Conservation (phyloP, 1,284 basidiomycete species). For the Moesziomyces sp. region DNA sequence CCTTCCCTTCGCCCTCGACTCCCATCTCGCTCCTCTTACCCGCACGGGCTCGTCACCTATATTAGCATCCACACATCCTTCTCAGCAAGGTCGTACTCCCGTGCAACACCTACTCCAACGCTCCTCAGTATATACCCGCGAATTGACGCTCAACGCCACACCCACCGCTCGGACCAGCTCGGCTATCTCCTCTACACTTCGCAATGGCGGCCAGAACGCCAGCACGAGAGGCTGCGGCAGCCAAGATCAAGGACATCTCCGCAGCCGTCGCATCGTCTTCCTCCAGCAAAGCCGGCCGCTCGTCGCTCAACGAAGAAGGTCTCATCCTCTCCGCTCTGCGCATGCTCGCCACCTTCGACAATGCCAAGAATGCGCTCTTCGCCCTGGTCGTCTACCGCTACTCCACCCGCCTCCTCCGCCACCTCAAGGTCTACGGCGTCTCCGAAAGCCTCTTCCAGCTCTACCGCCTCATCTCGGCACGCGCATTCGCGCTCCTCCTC, state of each 20-base stretch:
- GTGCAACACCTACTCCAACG: too few relatives aligned
- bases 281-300: neutral
- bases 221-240: slow-evolving; percentile 69
- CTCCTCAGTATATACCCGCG: too few relatives aligned
- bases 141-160: too few relatives aligned
- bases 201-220: slow-evolving; percentile 37
- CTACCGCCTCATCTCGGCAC: slow-evolving; percentile 45
- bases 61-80: too few relatives aligned
- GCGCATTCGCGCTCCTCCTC: slow-evolving; percentile 51
- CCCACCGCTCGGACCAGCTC: too few relatives aligned
- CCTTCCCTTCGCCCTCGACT: too few relatives aligned
- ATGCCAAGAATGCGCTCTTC: slow-evolving; percentile 58
- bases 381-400: slow-evolving; percentile 51
- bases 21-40: too few relatives aligned
- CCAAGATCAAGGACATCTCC: slow-evolving; percentile 30
- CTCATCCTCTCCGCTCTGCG: slow-evolving; percentile 20
- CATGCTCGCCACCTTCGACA: slow-evolving; percentile 42
- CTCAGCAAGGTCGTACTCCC: too few relatives aligned
- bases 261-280: slow-evolving; percentile 6
- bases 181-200: neutral
- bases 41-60: too few relatives aligned
- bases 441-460: slow-evolving; percentile 52
- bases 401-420: slow-evolving; percentile 43
- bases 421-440: slow-evolving; percentile 58
- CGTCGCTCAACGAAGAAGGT: slow-evolving; percentile 12